A percentile compares a stretch with the other conserved stretches of the same genome.
These are phyloP conservation scores for Ustilago bromivora DNA, from an alignment of 1,284 basidiomycete genomes.

Conservation along the genomic window DNA sequence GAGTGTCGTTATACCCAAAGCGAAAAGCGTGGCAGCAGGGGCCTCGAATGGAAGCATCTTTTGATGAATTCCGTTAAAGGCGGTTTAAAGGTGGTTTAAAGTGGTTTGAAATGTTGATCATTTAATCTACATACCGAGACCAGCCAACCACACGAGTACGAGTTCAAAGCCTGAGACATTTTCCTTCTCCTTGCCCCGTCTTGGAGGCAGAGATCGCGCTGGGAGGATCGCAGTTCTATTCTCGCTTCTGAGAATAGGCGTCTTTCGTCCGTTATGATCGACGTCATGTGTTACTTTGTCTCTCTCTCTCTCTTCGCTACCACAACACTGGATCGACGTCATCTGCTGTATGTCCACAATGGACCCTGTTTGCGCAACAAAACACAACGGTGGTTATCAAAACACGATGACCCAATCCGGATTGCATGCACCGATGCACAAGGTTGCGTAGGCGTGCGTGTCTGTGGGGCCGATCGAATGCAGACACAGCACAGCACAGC, in stretches of 20 bases:
- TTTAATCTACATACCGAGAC: not conserved
- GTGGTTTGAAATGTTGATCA: slow-evolving; percentile 10
- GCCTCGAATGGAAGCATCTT: not conserved
- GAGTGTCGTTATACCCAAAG: not conserved
- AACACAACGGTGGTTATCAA: not conserved
- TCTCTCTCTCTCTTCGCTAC: too few species aligned
- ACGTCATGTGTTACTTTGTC: not conserved
- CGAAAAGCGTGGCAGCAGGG: not conserved
- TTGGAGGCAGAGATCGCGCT: not conserved
- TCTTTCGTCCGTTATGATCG: not conserved
- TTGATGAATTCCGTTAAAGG: slow-evolving; percentile 7
- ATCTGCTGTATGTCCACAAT: not conserved
- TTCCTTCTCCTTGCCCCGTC: not conserved
- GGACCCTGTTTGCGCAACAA: not conserved
- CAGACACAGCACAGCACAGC: not conserved
- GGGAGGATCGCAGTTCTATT: not conserved
- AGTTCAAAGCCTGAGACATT: slow-evolving; percentile 18
- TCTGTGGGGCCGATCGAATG: slow-evolving; percentile 2
- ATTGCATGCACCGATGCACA: not conserved
- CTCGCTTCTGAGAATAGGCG: too few species aligned
- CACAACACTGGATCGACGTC: not conserved
- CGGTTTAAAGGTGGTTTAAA: not conserved
- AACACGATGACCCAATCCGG: slow-evolving; percentile 4
- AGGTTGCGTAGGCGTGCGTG: not conserved
- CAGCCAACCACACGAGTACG: not conserved